These are phyloP conservation scores for Trametes sp. DNA, from an alignment of 1,284 basidiomycete genomes.

Conservation along the genomic window DNA sequence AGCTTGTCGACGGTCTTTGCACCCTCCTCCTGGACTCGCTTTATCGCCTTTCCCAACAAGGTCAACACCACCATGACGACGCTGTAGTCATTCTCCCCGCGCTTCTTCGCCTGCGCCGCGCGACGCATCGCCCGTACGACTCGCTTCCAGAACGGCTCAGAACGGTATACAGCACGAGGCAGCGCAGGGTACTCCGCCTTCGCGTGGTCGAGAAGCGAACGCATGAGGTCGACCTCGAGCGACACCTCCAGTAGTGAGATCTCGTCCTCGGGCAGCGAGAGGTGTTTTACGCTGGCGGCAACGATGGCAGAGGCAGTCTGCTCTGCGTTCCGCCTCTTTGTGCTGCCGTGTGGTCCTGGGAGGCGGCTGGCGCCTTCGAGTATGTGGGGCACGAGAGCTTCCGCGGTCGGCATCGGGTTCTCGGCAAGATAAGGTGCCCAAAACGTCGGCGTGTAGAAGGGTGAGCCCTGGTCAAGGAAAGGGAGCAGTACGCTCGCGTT, in stretches of 20 bases:
- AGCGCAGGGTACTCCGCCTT: conserved; percentile 4
- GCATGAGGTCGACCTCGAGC: conserved; percentile 8
- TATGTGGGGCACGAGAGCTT: background rate
- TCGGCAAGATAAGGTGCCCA: background rate
- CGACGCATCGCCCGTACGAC: conserved; percentile 1
- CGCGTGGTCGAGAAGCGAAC: background rate
- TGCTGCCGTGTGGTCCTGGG: background rate
- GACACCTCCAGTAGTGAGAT: background rate
- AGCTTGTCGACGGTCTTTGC: conserved; percentile 4
- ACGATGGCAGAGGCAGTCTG: background rate
- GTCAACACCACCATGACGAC: conserved; percentile 4
- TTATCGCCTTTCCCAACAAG: background rate
- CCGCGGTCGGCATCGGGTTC: background rate
- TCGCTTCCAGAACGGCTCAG: conserved; percentile 6
- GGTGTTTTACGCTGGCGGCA: conserved; percentile 1
- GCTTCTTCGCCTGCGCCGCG: conserved; percentile 1
- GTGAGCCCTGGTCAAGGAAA: background rate
- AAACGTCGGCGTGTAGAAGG: background rate
- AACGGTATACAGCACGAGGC: conserved; percentile 13
- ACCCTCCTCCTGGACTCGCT: background rate
- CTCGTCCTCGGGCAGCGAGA: background rate
- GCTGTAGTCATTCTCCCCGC: conserved; percentile 2
- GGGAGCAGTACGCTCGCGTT: conserved; percentile 1
- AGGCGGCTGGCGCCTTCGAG: background rate
- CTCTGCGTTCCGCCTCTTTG: background rate